Evolutionary conservation across 768 basidiomycete species (phyloP).

Genomic region (Lentinula boryana): DNA sequence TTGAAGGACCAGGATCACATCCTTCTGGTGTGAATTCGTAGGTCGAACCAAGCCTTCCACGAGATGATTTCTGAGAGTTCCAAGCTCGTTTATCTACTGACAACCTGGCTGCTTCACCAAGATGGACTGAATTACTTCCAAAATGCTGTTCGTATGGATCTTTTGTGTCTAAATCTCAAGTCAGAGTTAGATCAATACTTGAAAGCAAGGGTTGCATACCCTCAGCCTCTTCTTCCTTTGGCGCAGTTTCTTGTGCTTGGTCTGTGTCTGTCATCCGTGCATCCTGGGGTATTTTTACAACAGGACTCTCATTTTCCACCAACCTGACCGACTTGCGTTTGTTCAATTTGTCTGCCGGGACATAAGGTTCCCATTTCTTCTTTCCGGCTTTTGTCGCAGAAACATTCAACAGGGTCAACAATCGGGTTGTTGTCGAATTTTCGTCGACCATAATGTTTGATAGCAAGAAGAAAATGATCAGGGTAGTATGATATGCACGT

Average conservation of each 20-base stretch:
- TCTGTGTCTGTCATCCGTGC: conserved; percentile 15
- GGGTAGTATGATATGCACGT: background rate
- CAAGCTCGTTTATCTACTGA: conserved; percentile 54
- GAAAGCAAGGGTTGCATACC: conserved; percentile 15
- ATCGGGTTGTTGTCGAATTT: conserved; percentile 64
- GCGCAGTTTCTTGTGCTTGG: conserved; percentile 10
- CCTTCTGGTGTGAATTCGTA: conserved; percentile 44
- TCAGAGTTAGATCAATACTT: conserved; percentile 7
- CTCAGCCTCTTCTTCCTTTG: conserved; percentile 15
- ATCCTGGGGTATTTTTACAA: conserved; percentile 8
- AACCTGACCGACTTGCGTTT: conserved; percentile 39
- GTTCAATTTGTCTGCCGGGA: conserved; percentile 59
- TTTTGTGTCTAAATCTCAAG: conserved; percentile 9
- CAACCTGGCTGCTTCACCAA: conserved; percentile 43
- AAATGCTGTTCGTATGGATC: conserved; percentile 74
- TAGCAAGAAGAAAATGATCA: background rate
- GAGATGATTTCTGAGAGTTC: conserved; percentile 40
- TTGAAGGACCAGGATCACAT: conserved; percentile 21
- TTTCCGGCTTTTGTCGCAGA: conserved; percentile 72
- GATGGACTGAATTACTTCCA: conserved; percentile 46
- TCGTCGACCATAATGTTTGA: conserved; percentile 26
- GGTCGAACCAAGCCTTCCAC: conserved; percentile 54
- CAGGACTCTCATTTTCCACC: background rate
- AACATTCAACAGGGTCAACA: conserved; percentile 86
- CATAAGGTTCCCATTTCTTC: conserved; percentile 35